phyloP scores from a whole-genome alignment of 164 flowering plant species.

The Kalanchoe fedtschenkoi region DNA sequence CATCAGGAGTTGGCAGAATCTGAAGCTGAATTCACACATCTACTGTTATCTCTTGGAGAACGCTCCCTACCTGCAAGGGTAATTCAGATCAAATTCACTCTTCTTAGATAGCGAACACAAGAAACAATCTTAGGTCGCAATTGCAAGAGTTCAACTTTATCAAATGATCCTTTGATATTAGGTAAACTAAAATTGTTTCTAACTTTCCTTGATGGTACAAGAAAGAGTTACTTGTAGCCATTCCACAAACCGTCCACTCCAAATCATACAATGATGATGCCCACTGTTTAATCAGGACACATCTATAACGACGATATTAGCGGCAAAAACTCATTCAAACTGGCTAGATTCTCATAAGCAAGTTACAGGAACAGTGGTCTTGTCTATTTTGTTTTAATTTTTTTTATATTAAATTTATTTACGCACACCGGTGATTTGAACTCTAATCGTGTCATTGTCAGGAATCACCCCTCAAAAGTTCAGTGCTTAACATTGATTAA shows the following conservation, averaged over 20 bases:
- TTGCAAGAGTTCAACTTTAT: not conserved
- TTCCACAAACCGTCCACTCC: not conserved
- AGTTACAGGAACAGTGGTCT: too few relatives aligned
- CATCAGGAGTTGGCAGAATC: conserved; percentile 75
- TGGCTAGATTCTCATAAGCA: too few relatives aligned
- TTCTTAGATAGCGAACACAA: not conserved
- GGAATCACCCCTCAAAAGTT: too few relatives aligned
- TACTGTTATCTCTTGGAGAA: conserved; percentile 74
- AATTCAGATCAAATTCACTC: conserved; percentile 7
- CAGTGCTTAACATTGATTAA: not conserved
- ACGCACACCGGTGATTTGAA: too few relatives aligned
- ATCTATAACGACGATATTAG: too few relatives aligned
- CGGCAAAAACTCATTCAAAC: too few relatives aligned
- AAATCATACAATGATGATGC: not conserved
- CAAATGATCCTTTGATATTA: not conserved
- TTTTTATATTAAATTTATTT: too few relatives aligned
- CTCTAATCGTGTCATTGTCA: too few relatives aligned
- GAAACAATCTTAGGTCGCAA: not conserved
- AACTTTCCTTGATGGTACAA: too few relatives aligned
- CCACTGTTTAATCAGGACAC: too few relatives aligned
- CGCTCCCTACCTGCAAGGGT: conserved; percentile 77
- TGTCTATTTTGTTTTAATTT: too few relatives aligned
- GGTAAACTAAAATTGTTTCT: too few relatives aligned
- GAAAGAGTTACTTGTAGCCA: not conserved
- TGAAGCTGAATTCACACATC: conserved; percentile 76